Conservation (phyloP, 345 rosid species). For the Rubroshorea leprosula region DNA sequence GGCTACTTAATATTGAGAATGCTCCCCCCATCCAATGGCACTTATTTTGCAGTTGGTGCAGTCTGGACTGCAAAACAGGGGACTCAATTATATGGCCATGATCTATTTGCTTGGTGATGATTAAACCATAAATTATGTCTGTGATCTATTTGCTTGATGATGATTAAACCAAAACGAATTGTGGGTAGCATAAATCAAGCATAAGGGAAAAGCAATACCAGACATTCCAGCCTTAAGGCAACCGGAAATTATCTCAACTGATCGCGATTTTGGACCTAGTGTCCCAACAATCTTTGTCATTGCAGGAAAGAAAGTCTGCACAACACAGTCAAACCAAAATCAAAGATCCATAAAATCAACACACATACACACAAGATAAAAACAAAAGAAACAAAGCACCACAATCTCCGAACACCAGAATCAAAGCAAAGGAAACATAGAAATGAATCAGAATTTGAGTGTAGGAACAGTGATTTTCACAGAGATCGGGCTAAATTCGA, state of each 20-base stretch:
- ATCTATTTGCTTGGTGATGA: no score
- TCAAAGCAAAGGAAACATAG: background rate
- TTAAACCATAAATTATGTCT: no score
- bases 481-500: background rate
- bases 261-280: conserved; percentile 51
- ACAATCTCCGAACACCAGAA: background rate
- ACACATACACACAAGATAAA: background rate
- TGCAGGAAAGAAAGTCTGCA: conserved; percentile 63
- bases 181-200: background rate
- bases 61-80: no score
- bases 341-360: background rate
- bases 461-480: no score
- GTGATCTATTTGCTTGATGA: no score
- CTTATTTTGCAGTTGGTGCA: no score
- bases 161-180: background rate
- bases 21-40: no score
- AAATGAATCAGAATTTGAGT: no score
- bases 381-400: background rate
- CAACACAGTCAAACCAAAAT: conserved; percentile 1
- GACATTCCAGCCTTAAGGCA: conserved; percentile 76
- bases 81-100: no score
- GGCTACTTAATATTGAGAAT: no score
- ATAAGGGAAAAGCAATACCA: conserved; percentile 28
- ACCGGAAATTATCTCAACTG: conserved; percentile 39
- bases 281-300: conserved; percentile 73